A percentile compares a stretch with the other conserved stretches of the same genome.
These are phyloP conservation scores for Reticulascus tulasneorum DNA, from an alignment of 2,329 filamentous ascomycete genomes.

Conservation along the genomic window DNA sequence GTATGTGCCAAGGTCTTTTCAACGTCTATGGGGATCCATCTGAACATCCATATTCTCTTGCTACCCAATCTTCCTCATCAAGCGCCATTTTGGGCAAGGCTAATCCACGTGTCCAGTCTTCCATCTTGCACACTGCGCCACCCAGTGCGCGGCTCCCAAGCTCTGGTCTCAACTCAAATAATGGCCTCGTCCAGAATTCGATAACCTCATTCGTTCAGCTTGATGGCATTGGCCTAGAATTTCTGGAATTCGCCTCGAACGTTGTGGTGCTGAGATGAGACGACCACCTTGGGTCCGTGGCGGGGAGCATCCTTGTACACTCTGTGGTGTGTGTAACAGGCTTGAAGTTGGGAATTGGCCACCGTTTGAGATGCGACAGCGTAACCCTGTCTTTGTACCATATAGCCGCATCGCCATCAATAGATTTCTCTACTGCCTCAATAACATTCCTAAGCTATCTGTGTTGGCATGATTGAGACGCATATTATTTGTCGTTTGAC, in stretches of 20 bases:
- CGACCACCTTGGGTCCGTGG: constrained; percentile 1
- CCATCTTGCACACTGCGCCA: constrained; percentile 96
- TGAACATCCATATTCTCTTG: no score
- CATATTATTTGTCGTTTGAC: no score
- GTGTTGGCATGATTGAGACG: no score
- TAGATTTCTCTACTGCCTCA: constrained; percentile 17
- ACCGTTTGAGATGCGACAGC: constrained; percentile 3
- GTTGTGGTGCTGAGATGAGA: constrained; percentile 5
- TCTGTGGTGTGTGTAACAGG: constrained; percentile 2
- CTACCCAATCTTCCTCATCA: no score
- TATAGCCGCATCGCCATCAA: constrained; percentile 15
- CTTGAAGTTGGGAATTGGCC: background rate
- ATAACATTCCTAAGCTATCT: no score
- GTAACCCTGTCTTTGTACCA: constrained; percentile 15
- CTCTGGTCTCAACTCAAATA: constrained; percentile 93
- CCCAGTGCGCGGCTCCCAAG: constrained; percentile 90
- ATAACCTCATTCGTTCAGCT: background rate
- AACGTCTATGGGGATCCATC: no score
- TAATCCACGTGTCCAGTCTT: constrained; percentile 64
- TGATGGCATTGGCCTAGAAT: constrained; percentile 6
- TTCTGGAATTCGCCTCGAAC: constrained; percentile 1
- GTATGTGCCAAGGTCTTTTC: no score
- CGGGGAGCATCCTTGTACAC: constrained; percentile 8
- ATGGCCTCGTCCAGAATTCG: constrained; percentile 28
- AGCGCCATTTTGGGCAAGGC: background rate